These are phyloP conservation scores for Epichloe bromicola DNA, from an alignment of 2,329 filamentous ascomycete species.

Conservation along the genomic window DNA sequence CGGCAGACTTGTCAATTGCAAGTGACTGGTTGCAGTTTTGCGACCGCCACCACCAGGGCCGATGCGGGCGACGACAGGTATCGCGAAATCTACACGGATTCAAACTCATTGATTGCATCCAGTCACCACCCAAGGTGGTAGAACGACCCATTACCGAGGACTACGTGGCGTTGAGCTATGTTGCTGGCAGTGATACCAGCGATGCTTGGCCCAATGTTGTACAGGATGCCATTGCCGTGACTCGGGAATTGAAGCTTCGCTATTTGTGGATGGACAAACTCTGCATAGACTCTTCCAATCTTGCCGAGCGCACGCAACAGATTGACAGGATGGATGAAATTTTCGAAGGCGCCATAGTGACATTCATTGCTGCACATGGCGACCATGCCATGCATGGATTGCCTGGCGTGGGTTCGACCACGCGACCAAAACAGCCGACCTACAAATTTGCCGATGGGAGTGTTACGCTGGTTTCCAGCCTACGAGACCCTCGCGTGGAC, in stretches of 20 bases:
- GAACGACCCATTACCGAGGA: slow-evolving; percentile 15
- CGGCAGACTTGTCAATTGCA: slow-evolving; percentile 18
- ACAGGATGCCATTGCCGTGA: slow-evolving; percentile 19
- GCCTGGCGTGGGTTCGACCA: slow-evolving; percentile 19
- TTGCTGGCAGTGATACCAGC: slow-evolving; percentile 16
- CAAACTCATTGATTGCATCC: slow-evolving; percentile 20
- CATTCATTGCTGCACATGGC: slow-evolving; percentile 26
- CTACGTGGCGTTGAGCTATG: slow-evolving; percentile 24
- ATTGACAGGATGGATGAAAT: slow-evolving; percentile 25
- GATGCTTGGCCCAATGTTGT: slow-evolving; percentile 20
- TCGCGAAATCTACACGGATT: slow-evolving; percentile 17
- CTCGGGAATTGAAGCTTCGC: slow-evolving; percentile 17
- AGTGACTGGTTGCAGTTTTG: slow-evolving; percentile 23
- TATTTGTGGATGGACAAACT: slow-evolving; percentile 27
- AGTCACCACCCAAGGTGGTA: slow-evolving; percentile 19
- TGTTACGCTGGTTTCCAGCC: slow-evolving; percentile 20
- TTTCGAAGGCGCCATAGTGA: slow-evolving; percentile 21
- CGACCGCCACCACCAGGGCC: slow-evolving; percentile 19
- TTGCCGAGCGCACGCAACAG: slow-evolving; percentile 16
- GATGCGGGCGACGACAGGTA: slow-evolving; percentile 17
- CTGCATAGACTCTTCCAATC: slow-evolving; percentile 18
- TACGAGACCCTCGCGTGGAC: slow-evolving; percentile 17
- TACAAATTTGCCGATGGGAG: slow-evolving; percentile 19
- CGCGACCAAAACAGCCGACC: slow-evolving; percentile 16
- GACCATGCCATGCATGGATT: slow-evolving; percentile 21